Evolutionary conservation across 75 land plant genomes (phyloP).

Genomic region (Adiantum capillusveneris): DNA sequence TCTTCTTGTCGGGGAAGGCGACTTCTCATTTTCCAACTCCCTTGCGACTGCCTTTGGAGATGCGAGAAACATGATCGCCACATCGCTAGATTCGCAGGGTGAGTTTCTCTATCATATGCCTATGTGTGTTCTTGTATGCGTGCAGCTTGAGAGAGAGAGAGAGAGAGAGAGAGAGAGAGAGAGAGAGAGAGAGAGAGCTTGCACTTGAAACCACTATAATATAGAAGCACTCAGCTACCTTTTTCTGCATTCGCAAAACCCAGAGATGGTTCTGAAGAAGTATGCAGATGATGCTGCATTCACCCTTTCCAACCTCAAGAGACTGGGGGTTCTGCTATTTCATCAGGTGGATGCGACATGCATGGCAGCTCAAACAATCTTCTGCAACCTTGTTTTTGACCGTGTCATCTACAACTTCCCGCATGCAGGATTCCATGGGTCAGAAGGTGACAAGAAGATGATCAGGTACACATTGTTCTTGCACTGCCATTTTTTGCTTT

Average conservation of each 20-base stretch:
- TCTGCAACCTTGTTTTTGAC: background rate
- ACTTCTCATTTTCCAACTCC: constrained; percentile 28
- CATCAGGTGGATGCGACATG: constrained; percentile 4
- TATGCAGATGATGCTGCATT: background rate
- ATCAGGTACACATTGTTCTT: too few species aligned
- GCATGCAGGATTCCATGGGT: constrained; percentile 47
- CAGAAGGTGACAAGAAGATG: background rate
- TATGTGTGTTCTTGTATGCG: too few species aligned
- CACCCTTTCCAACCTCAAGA: background rate
- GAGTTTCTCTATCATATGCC: too few species aligned
- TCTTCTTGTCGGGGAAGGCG: constrained; percentile 35
- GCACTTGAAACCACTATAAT: too few species aligned
- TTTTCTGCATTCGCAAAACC: too few species aligned
- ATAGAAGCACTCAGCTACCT: too few species aligned
- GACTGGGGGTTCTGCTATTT: background rate
- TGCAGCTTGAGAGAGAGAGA: too few species aligned
- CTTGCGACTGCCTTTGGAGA: constrained; percentile 22
- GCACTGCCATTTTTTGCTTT: too few species aligned
- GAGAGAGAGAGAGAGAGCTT: too few species aligned
- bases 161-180: too few species aligned
- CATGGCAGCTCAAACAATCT: background rate
- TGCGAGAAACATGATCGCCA: constrained; percentile 23
- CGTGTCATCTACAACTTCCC: constrained; percentile 16
- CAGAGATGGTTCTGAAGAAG: too few species aligned
- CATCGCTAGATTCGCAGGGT: constrained; percentile 11